A percentile compares a stretch with the other conserved stretches of the same genome.
Evolutionary conservation across 148 eudicot species (phyloP).

Genomic region (Rhododendron williamsianum): DNA sequence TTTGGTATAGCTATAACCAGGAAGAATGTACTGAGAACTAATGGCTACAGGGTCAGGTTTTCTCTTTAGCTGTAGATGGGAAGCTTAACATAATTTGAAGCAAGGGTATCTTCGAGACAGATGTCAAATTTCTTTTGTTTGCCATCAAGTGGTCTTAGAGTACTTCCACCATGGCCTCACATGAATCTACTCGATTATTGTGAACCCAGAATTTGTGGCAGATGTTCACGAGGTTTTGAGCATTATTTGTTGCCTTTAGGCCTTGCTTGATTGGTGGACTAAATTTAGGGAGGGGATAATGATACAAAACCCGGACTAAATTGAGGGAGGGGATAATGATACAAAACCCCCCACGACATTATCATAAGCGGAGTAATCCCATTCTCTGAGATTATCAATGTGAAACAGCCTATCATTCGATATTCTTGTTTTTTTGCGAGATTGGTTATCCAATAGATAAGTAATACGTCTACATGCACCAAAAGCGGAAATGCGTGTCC

Average conservation of each 20-base stretch:
- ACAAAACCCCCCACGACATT: too few relatives aligned
- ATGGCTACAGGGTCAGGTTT: not conserved
- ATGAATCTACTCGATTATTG: constrained; percentile 74
- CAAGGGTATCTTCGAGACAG: not conserved
- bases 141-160: constrained; percentile 47
- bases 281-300: too few relatives aligned
- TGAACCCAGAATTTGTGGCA: not conserved
- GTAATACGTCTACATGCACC: too few relatives aligned
- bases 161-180: constrained; percentile 58
- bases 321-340: too few relatives aligned
- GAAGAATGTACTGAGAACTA: not conserved
- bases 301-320: too few relatives aligned
- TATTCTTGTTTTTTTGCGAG: too few relatives aligned
- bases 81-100: not conserved
- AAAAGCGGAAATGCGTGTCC: too few relatives aligned
- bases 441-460: too few relatives aligned
- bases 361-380: too few relatives aligned
- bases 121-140: not conserved
- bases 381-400: too few relatives aligned
- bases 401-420: too few relatives aligned
- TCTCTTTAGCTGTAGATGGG: not conserved
- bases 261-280: not conserved
- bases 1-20: not conserved
- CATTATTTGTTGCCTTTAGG: not conserved
- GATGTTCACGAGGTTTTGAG: not conserved